Percentiles rank a stretch among this genome's conserved stretches.
phyloP scores from a whole-genome alignment of 192 early-diverging fungal genomes.

The Pilobolus umbonatus region DNA sequence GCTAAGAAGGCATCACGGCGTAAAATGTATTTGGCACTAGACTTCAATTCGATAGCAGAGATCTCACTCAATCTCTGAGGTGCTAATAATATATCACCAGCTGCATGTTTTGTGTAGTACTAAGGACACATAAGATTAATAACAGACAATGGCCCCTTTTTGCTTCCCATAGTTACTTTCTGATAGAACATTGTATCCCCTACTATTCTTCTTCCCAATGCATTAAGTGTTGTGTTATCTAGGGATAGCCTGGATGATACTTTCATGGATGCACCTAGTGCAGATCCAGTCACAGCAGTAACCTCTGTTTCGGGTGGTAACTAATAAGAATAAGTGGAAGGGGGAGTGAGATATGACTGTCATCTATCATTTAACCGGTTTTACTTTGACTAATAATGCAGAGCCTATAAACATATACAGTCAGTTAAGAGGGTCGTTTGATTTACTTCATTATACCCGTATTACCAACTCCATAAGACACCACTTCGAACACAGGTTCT shows the following conservation, averaged over 20 bases:
- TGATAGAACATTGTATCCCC: constrained; percentile 37
- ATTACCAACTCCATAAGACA: constrained; percentile 44
- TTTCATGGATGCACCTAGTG: constrained; percentile 45
- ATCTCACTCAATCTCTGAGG: constrained; percentile 61
- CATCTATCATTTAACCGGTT: background rate
- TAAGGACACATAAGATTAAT: constrained; percentile 5
- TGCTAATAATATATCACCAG: constrained; percentile 66
- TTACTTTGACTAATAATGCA: constrained; percentile 32
- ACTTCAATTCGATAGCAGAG: constrained; percentile 53
- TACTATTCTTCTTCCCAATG: constrained; percentile 23
- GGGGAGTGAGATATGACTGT: too few relatives aligned
- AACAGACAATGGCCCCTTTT: background rate
- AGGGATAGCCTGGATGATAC: constrained; percentile 29
- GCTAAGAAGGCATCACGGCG: constrained; percentile 61
- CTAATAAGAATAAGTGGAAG: constrained; percentile 32
- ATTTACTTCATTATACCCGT: too few relatives aligned
- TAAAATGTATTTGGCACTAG: constrained; percentile 54
- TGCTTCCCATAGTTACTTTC: constrained; percentile 28
- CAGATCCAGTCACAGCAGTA: constrained; percentile 46
- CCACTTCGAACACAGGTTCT: constrained; percentile 51
- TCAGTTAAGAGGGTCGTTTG: too few relatives aligned
- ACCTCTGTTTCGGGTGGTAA: constrained; percentile 52
- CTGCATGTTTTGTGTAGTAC: constrained; percentile 47
- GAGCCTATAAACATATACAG: constrained; percentile 18
- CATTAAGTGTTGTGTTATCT: constrained; percentile 28